Evolutionary conservation across 1,284 basidiomycete genomes (phyloP), one percentile per base, ranked within the genome.

Genomic region (Rhodotorula mucilaginosa): DNA sequence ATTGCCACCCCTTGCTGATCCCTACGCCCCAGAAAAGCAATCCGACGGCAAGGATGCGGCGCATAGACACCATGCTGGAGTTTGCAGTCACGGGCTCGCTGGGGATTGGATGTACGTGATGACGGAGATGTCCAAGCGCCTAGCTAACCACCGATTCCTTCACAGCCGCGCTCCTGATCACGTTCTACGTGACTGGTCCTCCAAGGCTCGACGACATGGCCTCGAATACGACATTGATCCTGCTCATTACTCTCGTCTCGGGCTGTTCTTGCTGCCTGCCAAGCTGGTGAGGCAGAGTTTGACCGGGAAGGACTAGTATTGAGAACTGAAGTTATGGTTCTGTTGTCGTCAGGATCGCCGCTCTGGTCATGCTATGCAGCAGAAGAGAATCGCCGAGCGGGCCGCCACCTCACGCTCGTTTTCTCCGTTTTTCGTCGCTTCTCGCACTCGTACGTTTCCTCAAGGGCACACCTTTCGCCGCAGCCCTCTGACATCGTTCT

Each of bases 311-410:
- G 7, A 1, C 5, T 16, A 8, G 13, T 12, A 7, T 5, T 16
- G 52, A 54, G 4, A 6, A 29, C 57, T 15, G 10, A 5, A 0
- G 0, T 29, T 3, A 16, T 49, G 34, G 13, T 31, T 19, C 21
- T n/a, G 8, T 12, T n/a, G 3, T 12, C 3, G 13, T 21, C 57
- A 71, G 70, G 70, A 12, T 57, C 0, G 64, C 59, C 1, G 66
- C 61, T 0, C 2, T 58, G 0, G 19, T 74, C 8, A 77, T 75
- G 47, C 77, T 79, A 69, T 79, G 65, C 77, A 77, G 72, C 65
- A 77, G 67, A 66, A 75, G 48, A 72, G 67, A 61, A 64, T 73
- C 18, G 65, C 72, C 61, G 67, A 74, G 47, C 71, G 71, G 39
- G 64, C 76, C 47, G 63, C 78, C 68, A 54, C 71, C 62, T 29